Evolutionary conservation across 495 filamentous ascomycete species (phyloP).

Genomic region (Neurospora cerealis): DNA sequence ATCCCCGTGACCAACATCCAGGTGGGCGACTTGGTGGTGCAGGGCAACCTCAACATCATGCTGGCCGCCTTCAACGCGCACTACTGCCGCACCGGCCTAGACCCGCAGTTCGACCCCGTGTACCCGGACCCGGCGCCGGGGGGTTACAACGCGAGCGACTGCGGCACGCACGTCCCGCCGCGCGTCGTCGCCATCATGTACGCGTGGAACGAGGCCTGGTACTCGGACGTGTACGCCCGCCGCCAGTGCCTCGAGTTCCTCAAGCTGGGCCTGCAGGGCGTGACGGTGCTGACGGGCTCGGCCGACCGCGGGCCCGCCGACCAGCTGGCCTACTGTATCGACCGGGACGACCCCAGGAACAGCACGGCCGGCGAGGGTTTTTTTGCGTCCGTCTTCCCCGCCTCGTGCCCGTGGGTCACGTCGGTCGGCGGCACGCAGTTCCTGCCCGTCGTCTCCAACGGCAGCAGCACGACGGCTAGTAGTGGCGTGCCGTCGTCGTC

Average conservation of each 20-base stretch:
- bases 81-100: constrained; percentile 34
- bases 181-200: constrained; percentile 27
- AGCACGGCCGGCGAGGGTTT: constrained; percentile 3
- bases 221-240: constrained; percentile 14
- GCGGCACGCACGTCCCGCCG: constrained; percentile 35
- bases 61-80: constrained; percentile 44
- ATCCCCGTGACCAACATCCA: constrained; percentile 48
- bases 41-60: constrained; percentile 40
- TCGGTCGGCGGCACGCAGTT: constrained; percentile 18
- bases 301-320: constrained; percentile 46
- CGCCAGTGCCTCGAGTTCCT: constrained; percentile 33
- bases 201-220: constrained; percentile 17
- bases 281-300: constrained; percentile 45
- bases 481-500: constrained; percentile 10
- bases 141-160: constrained; percentile 23
- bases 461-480: constrained; percentile 21
- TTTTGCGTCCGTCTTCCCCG: constrained; percentile 15
- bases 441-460: constrained; percentile 19
- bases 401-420: constrained; percentile 21
- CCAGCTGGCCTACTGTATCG: constrained; percentile 8
- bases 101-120: constrained; percentile 34
- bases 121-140: constrained; percentile 35
- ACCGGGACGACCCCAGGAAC: constrained; percentile 2
- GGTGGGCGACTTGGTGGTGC: constrained; percentile 39
- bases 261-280: constrained; percentile 54